Base-by-base conservation (phyloP, 75 land plant genomes). In the Pinus taeda region DNA sequence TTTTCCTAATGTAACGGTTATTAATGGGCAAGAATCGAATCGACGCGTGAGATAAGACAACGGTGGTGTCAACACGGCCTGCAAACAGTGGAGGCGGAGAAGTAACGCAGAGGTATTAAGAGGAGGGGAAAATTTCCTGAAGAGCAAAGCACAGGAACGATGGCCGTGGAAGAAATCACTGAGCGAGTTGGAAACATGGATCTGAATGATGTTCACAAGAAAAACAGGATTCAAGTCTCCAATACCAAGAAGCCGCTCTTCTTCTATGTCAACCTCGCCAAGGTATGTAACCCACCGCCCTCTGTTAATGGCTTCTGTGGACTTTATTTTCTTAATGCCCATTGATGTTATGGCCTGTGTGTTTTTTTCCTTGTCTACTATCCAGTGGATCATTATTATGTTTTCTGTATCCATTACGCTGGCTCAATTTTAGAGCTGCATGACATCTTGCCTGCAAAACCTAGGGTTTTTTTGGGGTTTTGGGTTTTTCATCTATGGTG, bases 201-300 rank as follows among this genome's bases (percentile, higher is more conserved):
- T 65, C 69, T 65, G 39, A 33, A 65, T 1, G 29, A 15, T 15
- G 24, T 8, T 29, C 30, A 62, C 39, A 65, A 65, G 69, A 15
- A 20, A 42, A 90, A 90, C 77, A 79, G 87, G 72, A 90, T 90
- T 71, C 91, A 90, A 73, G 89, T 90, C 58, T 90, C 91, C 87
- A 90, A 90, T 66, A 87, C 87, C 56, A 90, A 90, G 83, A 90
- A 87, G 80, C 91, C 91, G 15, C 87, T 90, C 71, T 90, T 90
- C 85, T 90, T 90, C 75, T 90, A 90, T 62, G 89, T 90, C 77
- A 90, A 87, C 72, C 91, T 90, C 69, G 89, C 91, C 75, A 90
- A 90, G 91, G 91, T 90, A 39, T 9, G 33, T 49, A 49, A 3
- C 55, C 55, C 9, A 26, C 13, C 29, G 55, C 12, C 12, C 55